Evolutionary conservation across 805 yeast genomes (phyloP).

Genomic region (Saturnispora saitoi): DNA sequence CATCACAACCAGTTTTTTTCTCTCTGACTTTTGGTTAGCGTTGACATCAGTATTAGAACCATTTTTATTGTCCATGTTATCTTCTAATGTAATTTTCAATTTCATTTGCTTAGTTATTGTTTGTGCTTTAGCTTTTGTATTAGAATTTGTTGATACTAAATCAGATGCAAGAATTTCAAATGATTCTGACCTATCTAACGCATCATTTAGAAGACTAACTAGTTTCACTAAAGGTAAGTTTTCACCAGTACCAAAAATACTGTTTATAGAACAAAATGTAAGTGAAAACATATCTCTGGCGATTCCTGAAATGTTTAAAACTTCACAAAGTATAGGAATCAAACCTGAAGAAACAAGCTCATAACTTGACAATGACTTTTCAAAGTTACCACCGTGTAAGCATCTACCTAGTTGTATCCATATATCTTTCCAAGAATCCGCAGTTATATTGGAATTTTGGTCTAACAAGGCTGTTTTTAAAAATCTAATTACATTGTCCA

Average conservation of each 20-base stretch:
- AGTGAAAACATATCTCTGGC: constrained; percentile 36
- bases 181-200: constrained; percentile 63
- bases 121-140: constrained; percentile 35
- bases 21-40: constrained; percentile 27
- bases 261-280: constrained; percentile 30
- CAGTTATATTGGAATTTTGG: constrained; percentile 11
- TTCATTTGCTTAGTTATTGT: constrained; percentile 67
- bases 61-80: not conserved
- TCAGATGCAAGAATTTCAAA: constrained; percentile 51
- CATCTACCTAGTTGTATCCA: constrained; percentile 32
- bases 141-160: constrained; percentile 9
- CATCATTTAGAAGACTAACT: constrained; percentile 58
- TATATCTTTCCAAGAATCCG: constrained; percentile 26
- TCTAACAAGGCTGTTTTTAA: not conserved
- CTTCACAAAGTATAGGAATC: constrained; percentile 33
- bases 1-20: constrained; percentile 28
- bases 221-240: constrained; percentile 35
- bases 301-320: constrained; percentile 29
- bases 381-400: not conserved
- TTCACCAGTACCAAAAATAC: constrained; percentile 25
- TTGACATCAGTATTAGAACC: constrained; percentile 4
- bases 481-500: constrained; percentile 9
- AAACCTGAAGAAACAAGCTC: constrained; percentile 68
- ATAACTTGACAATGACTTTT: constrained; percentile 49
- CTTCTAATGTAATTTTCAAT: constrained; percentile 37